A percentile compares a stretch with the other conserved stretches of the same genome.
Conservation (phyloP, 495 filamentous ascomycete genomes). For the Schizothecium vesticola region DNA sequence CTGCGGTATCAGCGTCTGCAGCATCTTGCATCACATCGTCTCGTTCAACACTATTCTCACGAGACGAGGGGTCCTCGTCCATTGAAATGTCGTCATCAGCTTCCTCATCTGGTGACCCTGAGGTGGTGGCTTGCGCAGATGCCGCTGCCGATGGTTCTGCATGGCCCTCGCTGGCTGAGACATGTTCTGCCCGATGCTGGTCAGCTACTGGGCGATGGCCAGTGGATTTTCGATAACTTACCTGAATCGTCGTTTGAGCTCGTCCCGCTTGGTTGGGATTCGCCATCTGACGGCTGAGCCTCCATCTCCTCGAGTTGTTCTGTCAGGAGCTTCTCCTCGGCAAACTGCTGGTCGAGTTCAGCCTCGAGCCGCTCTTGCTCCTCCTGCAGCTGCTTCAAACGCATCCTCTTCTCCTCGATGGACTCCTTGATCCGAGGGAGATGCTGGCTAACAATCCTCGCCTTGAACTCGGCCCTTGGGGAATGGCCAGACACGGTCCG, state of each 20-base stretch:
- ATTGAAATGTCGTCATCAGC: conserved; percentile 11
- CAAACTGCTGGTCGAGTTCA: conserved; percentile 47
- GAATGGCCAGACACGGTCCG: conserved; percentile 9
- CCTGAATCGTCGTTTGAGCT: conserved; percentile 4
- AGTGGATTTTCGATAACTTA: background rate
- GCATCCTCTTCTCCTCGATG: conserved; percentile 45
- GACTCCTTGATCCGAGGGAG: conserved; percentile 54
- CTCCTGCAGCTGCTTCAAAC: conserved; percentile 48
- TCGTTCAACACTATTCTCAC: background rate
- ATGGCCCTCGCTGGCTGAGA: background rate
- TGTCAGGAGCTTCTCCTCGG: conserved; percentile 42
- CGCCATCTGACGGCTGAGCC: conserved; percentile 35
- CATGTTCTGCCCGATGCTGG: background rate
- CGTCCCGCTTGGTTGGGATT: conserved; percentile 8
- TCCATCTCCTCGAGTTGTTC: conserved; percentile 53
- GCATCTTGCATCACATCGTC: background rate
- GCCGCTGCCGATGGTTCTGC: background rate
- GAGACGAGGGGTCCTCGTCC: conserved; percentile 12
- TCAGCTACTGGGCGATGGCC: background rate
- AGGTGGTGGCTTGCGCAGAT: background rate
- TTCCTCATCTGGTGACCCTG: background rate
- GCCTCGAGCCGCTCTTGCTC: conserved; percentile 56
- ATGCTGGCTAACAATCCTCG: conserved; percentile 51
- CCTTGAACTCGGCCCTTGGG: conserved; percentile 39
- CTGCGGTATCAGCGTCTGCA: background rate